Base-by-base conservation (phyloP, 2,329 filamentous ascomycete genomes). In the Diaporthe sp. region DNA sequence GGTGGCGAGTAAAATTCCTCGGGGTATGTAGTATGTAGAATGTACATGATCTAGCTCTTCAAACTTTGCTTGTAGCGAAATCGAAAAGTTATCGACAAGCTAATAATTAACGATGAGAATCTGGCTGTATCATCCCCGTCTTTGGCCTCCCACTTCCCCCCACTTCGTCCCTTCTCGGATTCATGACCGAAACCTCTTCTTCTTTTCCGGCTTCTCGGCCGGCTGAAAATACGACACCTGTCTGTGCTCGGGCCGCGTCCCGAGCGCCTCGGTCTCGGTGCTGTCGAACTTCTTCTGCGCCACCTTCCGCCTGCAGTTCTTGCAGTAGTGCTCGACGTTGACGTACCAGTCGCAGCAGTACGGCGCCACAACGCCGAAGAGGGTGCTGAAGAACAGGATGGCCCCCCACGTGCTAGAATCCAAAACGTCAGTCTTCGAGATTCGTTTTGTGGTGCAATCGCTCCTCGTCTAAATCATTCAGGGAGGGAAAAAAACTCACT, bases 301-400 rank as follows among this genome's bases (percentile, higher is more conserved):
- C 25, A 73, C 49, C 71, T 55, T 73, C 1, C 71, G 71, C 22
- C 61, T 34, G 71, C 71, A 73, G 46, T 73, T 73, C 49, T 31
- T 42, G 58, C 71, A 73, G 34, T 55, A 31, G 58, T 73, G 71
- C 58, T 73, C 71, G 13, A 73, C 15, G 19, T 65, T 73, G 13
- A 12, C 22, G 19, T 73, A 55, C 71, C 71, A 73, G 46, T 55
- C 34, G 39, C 58, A 65, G 46, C 34, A 65, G 46, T 73, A 73
- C 1, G 71, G 71, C 25, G 51, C 58, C 22, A 19, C n/a, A 25
- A 42, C 37, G n/a, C 71, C 71, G n/a, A 73, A 13, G 12, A 73
- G 3, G n/a, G 71, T 73, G 34, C 34, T 34, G 34, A 44, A 55
- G 44, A 73, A 61, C 4, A 61, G 60, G 37, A 55, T 13, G 2